These are phyloP conservation scores for Nakaseomyces glabratus DNA, from an alignment of 1,139 yeast species.

Conservation along the genomic window DNA sequence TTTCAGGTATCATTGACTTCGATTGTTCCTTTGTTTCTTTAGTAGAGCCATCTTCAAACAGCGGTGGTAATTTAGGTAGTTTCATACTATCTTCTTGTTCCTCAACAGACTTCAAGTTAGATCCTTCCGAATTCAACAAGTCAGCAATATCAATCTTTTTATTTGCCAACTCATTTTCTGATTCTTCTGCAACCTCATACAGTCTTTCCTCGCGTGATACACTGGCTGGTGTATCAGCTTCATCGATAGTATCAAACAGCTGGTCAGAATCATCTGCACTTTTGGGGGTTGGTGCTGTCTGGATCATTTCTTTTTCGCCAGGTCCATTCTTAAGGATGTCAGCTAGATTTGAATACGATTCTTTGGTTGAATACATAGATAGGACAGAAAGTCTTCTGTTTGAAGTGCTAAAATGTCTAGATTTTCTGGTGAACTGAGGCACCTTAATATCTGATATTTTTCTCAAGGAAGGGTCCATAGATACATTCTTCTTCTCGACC, in stretches of 20 bases:
- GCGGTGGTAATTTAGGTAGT: constrained; percentile 4
- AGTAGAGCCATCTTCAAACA: neutral
- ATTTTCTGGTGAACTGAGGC: constrained; percentile 63
- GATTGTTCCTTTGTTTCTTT: neutral
- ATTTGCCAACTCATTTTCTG: constrained; percentile 5
- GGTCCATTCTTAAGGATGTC: constrained; percentile 39
- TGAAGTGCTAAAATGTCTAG: constrained; percentile 51
- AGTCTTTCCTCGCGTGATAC: constrained; percentile 28
- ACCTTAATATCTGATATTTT: constrained; percentile 53
- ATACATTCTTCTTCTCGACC: constrained; percentile 6
- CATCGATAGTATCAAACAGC: constrained; percentile 27
- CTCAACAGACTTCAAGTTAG: neutral
- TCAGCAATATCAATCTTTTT: constrained; percentile 5
- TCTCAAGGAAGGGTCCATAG: constrained; percentile 24
- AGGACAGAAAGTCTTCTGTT: constrained; percentile 62
- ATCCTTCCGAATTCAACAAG: neutral
- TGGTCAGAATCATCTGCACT: constrained; percentile 25
- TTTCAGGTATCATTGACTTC: constrained; percentile 17
- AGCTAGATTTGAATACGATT: constrained; percentile 53
- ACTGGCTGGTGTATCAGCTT: constrained; percentile 29
- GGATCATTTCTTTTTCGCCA: constrained; percentile 10
- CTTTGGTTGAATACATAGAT: constrained; percentile 60
- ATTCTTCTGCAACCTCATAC: constrained; percentile 12
- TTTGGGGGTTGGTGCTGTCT: constrained; percentile 14
- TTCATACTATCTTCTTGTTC: neutral